Base-by-base conservation (phyloP, 805 yeast species). In the Lipomyces starkeyi region DNA sequence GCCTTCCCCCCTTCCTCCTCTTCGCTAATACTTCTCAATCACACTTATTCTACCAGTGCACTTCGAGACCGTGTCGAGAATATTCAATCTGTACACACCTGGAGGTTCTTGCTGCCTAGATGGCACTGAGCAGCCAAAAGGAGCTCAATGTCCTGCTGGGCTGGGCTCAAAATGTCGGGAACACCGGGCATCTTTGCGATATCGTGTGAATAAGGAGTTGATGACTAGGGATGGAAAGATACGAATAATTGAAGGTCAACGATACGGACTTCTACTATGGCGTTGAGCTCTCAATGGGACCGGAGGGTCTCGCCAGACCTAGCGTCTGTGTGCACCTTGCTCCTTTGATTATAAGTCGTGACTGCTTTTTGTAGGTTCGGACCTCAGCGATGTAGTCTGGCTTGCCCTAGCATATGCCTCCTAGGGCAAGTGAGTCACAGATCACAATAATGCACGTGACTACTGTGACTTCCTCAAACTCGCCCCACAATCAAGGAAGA, bases 91-190 rank as follows among this genome's bases (percentile, higher is more conserved):
- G 27, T 14, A 2, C 70, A 29, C 55, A 91, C 97, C 88, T 93
- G 98, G 84, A 94, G 97, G 92, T 95, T 95, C 92, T 95, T 95
- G 83, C 98, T 89, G 85, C 99, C 99, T 84, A 95, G 90, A 88
- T 95, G 99, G 81, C 89, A 91, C 92, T 94, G 94, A 84, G 99
- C 99, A 84, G 99, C 98, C 87, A 95, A 90, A 85, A 95, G 88
- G 83, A 94, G 91, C 88, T 95, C 95, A 58, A 73, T 69, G 65
- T 73, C 75, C 72, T 71, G 73, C 66, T 70, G 73, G 53, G 74
- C 65, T 55, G 74, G 75, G 61, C 89, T 91, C 85, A 90, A 88
- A 80, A 91, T 86, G 85, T 91, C 91, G 83, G 94, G 93, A 84
- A 88, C 86, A 13, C 34, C 29, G 80, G 93, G 88, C 93, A 89